Evolutionary conservation across 768 basidiomycete genomes (phyloP).

Genomic region (Pisolithus orientalis): DNA sequence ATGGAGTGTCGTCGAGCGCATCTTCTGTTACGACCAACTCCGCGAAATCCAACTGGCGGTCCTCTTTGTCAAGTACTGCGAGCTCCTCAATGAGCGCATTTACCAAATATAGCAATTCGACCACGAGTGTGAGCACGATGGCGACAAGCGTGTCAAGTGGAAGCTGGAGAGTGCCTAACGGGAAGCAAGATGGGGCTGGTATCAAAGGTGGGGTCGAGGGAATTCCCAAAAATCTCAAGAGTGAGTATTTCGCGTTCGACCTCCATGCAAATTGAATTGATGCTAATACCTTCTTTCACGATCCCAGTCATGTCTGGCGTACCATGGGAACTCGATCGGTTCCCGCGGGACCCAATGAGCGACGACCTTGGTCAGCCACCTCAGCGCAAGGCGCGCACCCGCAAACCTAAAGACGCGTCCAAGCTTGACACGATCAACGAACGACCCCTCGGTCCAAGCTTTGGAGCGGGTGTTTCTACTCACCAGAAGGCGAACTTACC

Average conservation of each 20-base stretch:
- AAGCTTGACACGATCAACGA: conserved; percentile 73
- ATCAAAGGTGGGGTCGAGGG: conserved; percentile 15
- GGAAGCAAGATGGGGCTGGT: conserved; percentile 9
- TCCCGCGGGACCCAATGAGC: conserved; percentile 61
- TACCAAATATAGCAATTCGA: conserved; percentile 69
- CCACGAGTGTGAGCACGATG: conserved; percentile 68
- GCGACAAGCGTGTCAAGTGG: conserved; percentile 74
- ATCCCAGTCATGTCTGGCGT: conserved; percentile 65
- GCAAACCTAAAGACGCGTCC: conserved; percentile 54
- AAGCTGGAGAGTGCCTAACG: conserved; percentile 58
- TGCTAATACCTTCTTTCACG: background rate
- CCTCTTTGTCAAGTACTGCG: conserved; percentile 64
- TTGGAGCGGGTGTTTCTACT: background rate
- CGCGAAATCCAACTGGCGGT: conserved; percentile 59
- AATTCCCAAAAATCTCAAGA: conserved; percentile 71
- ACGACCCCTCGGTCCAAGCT: conserved; percentile 34
- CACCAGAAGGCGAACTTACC: conserved; percentile 11
- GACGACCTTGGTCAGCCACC: conserved; percentile 55
- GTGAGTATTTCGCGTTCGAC: conserved; percentile 40
- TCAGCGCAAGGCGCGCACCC: conserved; percentile 58
- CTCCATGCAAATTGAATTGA: background rate
- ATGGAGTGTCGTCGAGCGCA: conserved; percentile 47
- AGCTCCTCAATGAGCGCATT: conserved; percentile 67
- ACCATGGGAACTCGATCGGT: conserved; percentile 66
- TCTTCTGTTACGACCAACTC: conserved; percentile 53